phyloP scores from a whole-genome alignment of 768 basidiomycete species.

The Fistulinella prunicolor region DNA sequence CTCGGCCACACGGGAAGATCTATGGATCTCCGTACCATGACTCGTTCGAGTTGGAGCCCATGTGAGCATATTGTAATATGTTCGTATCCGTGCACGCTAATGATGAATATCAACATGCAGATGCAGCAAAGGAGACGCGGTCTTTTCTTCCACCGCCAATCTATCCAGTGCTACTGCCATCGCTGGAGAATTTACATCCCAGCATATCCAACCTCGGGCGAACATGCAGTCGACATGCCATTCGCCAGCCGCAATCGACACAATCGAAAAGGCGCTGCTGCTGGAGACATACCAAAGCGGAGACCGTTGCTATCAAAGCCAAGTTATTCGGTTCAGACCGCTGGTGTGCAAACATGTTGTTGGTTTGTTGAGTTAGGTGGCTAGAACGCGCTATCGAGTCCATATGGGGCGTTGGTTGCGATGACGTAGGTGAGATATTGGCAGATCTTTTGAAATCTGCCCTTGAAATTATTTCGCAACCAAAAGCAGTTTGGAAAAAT shows the following conservation, averaged over 20 bases:
- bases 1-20: conserved; percentile 88
- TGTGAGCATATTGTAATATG: conserved; percentile 52
- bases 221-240: conserved; percentile 98
- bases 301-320: conserved; percentile 94
- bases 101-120: neutral
- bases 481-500: conserved; percentile 98
- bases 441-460: neutral
- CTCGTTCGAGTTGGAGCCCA: conserved; percentile 96
- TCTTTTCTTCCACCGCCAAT: conserved; percentile 71
- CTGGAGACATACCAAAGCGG: too few species aligned
- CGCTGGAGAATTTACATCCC: conserved; percentile 84
- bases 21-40: too few species aligned
- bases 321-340: conserved; percentile 94
- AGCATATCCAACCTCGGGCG: conserved; percentile 97
- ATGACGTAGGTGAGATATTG: conserved; percentile 83
- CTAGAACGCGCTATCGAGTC: conserved; percentile 91
- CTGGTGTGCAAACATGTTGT: too few species aligned
- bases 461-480: conserved; percentile 45
- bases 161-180: conserved; percentile 57
- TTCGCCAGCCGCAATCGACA: conserved; percentile 91
- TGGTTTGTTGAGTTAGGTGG: conserved; percentile 83
- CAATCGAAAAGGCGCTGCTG: conserved; percentile 96
- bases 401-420: conserved; percentile 75
- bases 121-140: conserved; percentile 65
- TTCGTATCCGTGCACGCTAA: conserved; percentile 32